Conservation (phyloP, 1,284 basidiomycete genomes). For the Irpex lacteus region DNA sequence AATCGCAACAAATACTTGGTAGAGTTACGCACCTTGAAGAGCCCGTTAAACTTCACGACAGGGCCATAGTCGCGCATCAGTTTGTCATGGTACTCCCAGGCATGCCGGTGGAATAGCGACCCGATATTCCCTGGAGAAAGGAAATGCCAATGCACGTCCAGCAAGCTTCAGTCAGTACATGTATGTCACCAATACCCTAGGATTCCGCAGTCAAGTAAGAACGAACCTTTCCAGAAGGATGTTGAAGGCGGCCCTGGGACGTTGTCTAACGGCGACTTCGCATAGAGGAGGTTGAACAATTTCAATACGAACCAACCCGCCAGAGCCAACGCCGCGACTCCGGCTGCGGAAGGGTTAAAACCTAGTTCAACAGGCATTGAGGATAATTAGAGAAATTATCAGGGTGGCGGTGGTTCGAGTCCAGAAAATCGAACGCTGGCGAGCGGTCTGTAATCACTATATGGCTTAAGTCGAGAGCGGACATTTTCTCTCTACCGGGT, state of each 20-base stretch:
- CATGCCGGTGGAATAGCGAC: background rate
- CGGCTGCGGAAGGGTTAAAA: background rate
- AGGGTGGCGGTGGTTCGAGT: too few species aligned
- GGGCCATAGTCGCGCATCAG: constrained; percentile 2
- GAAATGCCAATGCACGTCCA: background rate
- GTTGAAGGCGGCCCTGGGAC: constrained; percentile 3
- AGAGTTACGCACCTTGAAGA: background rate
- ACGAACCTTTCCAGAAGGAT: constrained; percentile 4
- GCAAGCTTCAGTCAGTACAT: background rate
- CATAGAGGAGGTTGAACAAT: background rate
- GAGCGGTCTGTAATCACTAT: too few species aligned
- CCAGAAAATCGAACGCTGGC: too few species aligned
- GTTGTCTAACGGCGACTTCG: background rate
- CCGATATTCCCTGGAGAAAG: background rate
- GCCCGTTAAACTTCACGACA: constrained; percentile 1
- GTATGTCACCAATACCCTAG: background rate
- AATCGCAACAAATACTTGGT: background rate
- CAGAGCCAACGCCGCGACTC: background rate
- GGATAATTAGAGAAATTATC: too few species aligned
- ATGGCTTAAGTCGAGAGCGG: too few species aligned
- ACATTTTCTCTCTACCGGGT: too few species aligned
- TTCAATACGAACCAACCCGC: background rate
- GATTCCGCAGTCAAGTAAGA: background rate
- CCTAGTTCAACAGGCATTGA: background rate
- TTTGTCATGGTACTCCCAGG: constrained; percentile 6